A percentile compares a stretch with the other conserved stretches of the same genome.
These are phyloP conservation scores for sweet orange (Citrus sinensis) DNA, from an alignment of 345 rosid species.

Conservation along the genomic window DVS_A1.0 CM039164.1:15201501-15202000, in stretches of 20 bases:
- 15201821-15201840: background rate
- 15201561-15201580: too few species aligned
- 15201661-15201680: background rate
- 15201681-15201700: background rate
- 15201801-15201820: background rate
- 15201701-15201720: background rate
- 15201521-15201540: too few species aligned
- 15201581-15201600: too few species aligned
- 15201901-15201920: background rate
- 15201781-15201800: background rate
- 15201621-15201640: background rate
- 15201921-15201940: background rate
- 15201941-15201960: background rate
- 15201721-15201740: background rate
- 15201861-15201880: background rate
- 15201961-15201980: background rate
- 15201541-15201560: too few species aligned
- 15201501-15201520: too few species aligned
- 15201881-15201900: background rate
- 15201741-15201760: background rate
- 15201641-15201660: background rate
- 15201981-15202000: background rate
- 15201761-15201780: background rate
- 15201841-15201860: background rate
- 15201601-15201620: too few species aligned